Evolutionary conservation across 805 yeast species (phyloP), one percentile per base, ranked within the genome.

Genomic region (Candida parachauliodes): DNA sequence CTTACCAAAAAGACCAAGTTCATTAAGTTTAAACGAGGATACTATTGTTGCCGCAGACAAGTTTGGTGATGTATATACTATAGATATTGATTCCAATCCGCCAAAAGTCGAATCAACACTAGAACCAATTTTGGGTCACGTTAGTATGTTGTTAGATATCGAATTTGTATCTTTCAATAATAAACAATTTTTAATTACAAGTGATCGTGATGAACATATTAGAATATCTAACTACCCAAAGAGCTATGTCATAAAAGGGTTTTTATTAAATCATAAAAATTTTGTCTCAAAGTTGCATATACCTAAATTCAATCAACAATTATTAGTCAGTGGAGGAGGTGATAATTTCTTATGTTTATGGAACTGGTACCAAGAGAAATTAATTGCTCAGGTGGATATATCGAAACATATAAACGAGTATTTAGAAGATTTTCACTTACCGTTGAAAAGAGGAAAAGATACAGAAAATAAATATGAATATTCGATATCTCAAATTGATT

Each of bases 191-290:
- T 57, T 89, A 11, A 70, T 91, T 39, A 80, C 95, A 1, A 79
- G 89, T 26, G 99, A 93, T 64, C 76, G 98, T 61, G 99, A 93
- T 60, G 99, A 93, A 60, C 99, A 94, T 59, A 83, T 93, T 45
- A 76, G 94, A 56, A 71, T 93, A 12, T 77, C 96, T 2, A 74
- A 78, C 46, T 88, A 74, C 51, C 98, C 97, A 2, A 73, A 81
- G 45, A 68, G 89, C 3, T 87, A 69, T 49, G 77, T 88, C 18
- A 81, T 94, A 36, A 83, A 88, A 44, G 76, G 79, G 50, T 88
- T 87, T 79, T 68, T 89, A 37, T 87, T 87, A 57, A 97, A 95
- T 3, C 97, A 91, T 57, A 68, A 70, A 30, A 84, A 88, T 58
- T 94, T 88, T 48, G 81, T 93, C 8, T 82, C 95, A 2, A 66